Evolutionary conservation across 129 eudicot species (phyloP), one percentile per base, ranked within the genome.

Genomic region (Helianthus tuberosus): DNA sequence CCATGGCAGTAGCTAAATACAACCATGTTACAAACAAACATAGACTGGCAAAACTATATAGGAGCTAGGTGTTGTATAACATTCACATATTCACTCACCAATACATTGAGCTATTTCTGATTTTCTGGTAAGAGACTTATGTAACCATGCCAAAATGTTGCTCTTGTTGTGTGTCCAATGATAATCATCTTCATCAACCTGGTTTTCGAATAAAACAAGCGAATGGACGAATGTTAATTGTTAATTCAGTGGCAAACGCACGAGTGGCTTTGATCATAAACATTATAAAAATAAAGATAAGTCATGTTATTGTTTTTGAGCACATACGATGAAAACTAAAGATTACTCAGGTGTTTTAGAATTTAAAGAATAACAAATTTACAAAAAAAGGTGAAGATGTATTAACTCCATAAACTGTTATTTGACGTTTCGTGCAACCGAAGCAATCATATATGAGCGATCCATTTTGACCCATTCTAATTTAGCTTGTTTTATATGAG

Each of bases 1-100:
- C 96, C 98, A 94, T 94, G 86, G 96, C 98, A 88, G 82, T 88
- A 85, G 91, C 98, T 94, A 80, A 77, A 84, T 35, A 47, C 64
- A 72, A 57, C 70, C 76, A 60, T 9, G 10, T 29, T 61, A 29
- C 72, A 36, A 76, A 55, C 38, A 12, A 9, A 54, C 23, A 32
- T 9, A 27, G 8, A 57, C 41, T 6, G 46, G 20, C 53, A 65
- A 16, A 71, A 41, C 17, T 35, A 17, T 51, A 36, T 29, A 2
- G 29, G 1, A 25, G 32, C 15, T 27, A 75, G 62, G 60, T 68
- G 8, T 46, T 8, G 2, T 29, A 48, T 29, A 47, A 67, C 16
- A 59, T 74, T 53, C 53, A 93, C 97, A 71, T 13, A 64, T 76
- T 59, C 63, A 93, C 98, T 93, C 86, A 93, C 98, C 75, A 80